Conservation (phyloP, 2,329 filamentous ascomycete genomes). For the Annulohypoxylon truncatum region DNA sequence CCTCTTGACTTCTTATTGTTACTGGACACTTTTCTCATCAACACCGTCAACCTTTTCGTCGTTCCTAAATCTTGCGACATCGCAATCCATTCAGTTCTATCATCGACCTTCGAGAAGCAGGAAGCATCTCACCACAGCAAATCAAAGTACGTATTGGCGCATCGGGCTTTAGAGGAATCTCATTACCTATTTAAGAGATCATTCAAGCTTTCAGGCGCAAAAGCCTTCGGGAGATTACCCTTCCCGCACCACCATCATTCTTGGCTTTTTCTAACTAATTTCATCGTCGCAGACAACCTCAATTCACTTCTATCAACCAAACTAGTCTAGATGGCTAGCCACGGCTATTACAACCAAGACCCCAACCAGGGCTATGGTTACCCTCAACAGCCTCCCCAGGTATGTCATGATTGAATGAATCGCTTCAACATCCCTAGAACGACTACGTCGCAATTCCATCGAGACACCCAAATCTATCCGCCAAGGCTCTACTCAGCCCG, state of each 20-base stretch:
- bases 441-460: conserved; percentile 21
- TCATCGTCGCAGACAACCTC: conserved; percentile 28
- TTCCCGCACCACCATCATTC: conserved; percentile 15
- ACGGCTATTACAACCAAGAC: conserved; percentile 50
- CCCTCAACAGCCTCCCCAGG: conserved; percentile 58
- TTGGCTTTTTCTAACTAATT: conserved; percentile 25
- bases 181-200: neutral
- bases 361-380: conserved; percentile 49
- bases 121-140: conserved; percentile 1
- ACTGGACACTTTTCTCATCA: conserved; percentile 26
- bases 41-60: conserved; percentile 23
- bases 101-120: neutral
- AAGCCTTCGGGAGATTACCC: neutral
- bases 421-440: conserved; percentile 5
- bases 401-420: conserved; percentile 47
- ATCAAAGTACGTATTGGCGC: conserved; percentile 19
- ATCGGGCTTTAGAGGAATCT: conserved; percentile 9
- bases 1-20: conserved; percentile 23
- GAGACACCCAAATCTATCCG: conserved; percentile 19
- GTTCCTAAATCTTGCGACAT: conserved; percentile 16
- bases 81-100: conserved; percentile 9
- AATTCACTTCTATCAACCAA: conserved; percentile 21
- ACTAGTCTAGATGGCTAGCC: conserved; percentile 46
- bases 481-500: conserved; percentile 22
- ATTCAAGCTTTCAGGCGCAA: conserved; percentile 20